Base-by-base conservation (phyloP, 1,284 basidiomycete species). In the Ustilago sp. region DNA sequence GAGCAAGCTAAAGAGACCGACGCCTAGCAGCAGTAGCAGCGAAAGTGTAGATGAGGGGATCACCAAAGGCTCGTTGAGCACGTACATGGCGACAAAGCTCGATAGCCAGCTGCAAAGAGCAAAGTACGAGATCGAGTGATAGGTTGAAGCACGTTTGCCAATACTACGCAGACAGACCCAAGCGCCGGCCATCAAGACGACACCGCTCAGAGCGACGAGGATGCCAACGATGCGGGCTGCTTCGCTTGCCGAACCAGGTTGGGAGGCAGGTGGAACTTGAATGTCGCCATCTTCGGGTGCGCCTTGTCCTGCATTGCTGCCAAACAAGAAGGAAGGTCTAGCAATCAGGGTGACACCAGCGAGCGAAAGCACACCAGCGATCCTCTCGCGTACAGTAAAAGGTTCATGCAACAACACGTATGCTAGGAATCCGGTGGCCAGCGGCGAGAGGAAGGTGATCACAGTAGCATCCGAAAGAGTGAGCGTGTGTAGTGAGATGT, bases 381-480 rank as follows among this genome's bases (percentile, higher is more conserved):
- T 51, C 2, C 89, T 88, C 84, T 94, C 90, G 68, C 87, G 88
- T 85, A 86, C 83, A 0, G 89, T 89, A 73, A 93, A 90, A 0
- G 85, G 87, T 82, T 94, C 93, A 23, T 89, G 88, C 8, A 95
- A 87, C 36, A 93, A 87, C 4, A 93, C 66, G 7, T 90, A 89
- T 0, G 91, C 93, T 3, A 91, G 86, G 19, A 93, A 83, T 0
- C 90, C 91, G 0, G 92, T 93, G 12, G 89, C 88, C 63, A 91
- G 89, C 0, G 93, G 93, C 0, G 89, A 86, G 8, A 95, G 88
- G 87, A 94, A 94, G 0, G 91, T 91, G 54, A 95, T 88, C 15
- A 93, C 91, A 0, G 91, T 91, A 0, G 91, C 90, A 82, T 94
- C 93, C 5, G 91, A 92, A 0, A 94, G 87, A 0, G 91, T 90